Conservation (phyloP, 345 rosid genomes). For the Sonneratia alba region DNA sequence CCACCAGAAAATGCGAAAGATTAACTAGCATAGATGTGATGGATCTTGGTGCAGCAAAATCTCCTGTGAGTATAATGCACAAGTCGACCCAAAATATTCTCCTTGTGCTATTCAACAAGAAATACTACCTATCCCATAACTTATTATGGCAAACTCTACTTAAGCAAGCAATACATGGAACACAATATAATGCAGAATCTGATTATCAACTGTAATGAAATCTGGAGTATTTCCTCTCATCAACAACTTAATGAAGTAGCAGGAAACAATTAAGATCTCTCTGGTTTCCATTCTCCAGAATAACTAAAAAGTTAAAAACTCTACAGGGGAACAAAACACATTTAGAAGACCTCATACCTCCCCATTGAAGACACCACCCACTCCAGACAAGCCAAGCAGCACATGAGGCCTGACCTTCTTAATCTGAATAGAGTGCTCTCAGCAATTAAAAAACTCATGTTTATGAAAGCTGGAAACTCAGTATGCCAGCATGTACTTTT, state of each 20-base stretch:
- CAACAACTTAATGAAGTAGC: background rate
- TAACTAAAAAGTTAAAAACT: background rate
- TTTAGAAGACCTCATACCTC: slow-evolving; percentile 38
- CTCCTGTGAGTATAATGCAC: background rate
- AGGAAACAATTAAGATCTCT: background rate
- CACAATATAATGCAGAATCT: background rate
- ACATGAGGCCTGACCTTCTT: slow-evolving; percentile 81
- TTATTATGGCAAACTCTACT: background rate
- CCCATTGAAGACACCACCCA: slow-evolving; percentile 83
- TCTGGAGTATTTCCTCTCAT: background rate
- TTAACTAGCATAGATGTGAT: too few species aligned
- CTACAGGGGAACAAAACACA: background rate
- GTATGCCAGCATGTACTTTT: background rate
- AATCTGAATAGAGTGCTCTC: slow-evolving; percentile 43
- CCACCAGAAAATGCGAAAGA: background rate
- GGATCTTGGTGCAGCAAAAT: background rate
- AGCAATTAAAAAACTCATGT: slow-evolving; percentile 4
- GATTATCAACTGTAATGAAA: background rate
- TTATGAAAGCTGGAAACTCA: background rate
- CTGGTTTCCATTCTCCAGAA: background rate
- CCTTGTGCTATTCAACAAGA: background rate
- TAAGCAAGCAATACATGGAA: background rate
- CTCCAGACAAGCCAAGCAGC: slow-evolving; percentile 98
- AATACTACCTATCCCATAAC: background rate
- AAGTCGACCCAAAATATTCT: background rate